Conservation (phyloP, 768 basidiomycete genomes). For the Gloeopeniophorella convolvens region DNA sequence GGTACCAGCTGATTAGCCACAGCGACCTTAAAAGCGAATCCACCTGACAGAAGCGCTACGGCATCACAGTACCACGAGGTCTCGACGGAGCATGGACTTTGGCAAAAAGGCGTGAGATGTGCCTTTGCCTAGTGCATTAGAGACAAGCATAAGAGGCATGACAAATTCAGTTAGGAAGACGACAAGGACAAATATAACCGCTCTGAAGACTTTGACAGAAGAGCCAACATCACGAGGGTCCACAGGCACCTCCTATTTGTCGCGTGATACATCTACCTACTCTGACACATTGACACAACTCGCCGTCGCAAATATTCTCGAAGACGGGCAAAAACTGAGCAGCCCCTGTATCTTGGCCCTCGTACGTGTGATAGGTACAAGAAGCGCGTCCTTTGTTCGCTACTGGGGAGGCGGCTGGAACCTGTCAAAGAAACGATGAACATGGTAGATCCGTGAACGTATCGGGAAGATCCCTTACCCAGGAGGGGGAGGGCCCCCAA, state of each 20-base stretch:
- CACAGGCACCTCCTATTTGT: not conserved
- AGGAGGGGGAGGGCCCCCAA: slow-evolving; percentile 69
- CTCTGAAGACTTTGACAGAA: not conserved
- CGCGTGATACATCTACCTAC: slow-evolving; percentile 17
- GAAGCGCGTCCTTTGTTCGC: slow-evolving; percentile 10
- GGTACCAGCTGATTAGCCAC: slow-evolving; percentile 11
- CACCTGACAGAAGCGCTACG: slow-evolving; percentile 13
- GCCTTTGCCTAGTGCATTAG: not conserved
- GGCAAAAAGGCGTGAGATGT: slow-evolving; percentile 7
- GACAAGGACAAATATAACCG: not conserved
- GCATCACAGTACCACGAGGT: slow-evolving; percentile 6
- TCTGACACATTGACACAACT: not conserved
- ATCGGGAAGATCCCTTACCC: slow-evolving; percentile 50
- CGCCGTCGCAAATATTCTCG: not conserved
- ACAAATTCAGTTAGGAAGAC: not conserved
- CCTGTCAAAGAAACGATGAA: slow-evolving; percentile 25
- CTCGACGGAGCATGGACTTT: not conserved
- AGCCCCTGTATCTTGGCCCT: slow-evolving; percentile 2
- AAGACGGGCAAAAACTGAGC: not conserved
- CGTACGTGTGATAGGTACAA: not conserved
- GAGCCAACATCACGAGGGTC: not conserved
- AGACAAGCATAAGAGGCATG: not conserved
- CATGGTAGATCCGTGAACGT: not conserved
- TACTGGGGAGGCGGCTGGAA: slow-evolving; percentile 46
- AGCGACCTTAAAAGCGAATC: slow-evolving; percentile 13